phyloP scores from a whole-genome alignment of 139 green algal genomes.

The Chlorella sp. region DNA sequence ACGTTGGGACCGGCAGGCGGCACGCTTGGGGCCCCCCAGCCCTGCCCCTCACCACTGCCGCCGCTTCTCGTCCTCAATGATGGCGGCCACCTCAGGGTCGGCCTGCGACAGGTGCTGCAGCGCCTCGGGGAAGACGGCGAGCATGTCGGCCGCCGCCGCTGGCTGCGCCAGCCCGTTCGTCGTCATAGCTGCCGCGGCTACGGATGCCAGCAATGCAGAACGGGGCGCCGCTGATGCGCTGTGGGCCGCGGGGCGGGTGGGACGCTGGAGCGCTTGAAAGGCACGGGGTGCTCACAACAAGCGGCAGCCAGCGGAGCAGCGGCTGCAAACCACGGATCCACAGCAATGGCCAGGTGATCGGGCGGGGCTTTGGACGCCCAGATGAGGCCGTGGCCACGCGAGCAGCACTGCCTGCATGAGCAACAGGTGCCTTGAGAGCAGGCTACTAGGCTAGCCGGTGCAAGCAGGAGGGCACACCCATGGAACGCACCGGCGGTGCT shows the following conservation, averaged over 20 bases:
- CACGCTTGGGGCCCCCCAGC: not conserved
- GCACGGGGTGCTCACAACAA: no score
- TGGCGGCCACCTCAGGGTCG: conserved; percentile 88
- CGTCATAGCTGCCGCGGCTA: not conserved
- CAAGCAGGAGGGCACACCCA: not conserved
- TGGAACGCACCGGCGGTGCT: conserved; percentile 2
- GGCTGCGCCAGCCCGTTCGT: conserved; percentile 12
- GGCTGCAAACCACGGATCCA: no score
- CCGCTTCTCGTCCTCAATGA: conserved; percentile 95
- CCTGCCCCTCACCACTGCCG: conserved; percentile 80
- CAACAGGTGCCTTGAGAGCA: no score
- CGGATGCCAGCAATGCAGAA: not conserved
- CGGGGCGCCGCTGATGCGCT: not conserved
- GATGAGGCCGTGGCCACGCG: no score
- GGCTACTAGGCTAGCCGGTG: no score
- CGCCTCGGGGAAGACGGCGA: conserved; percentile 84
- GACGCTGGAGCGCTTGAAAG: no score
- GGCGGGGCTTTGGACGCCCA: no score
- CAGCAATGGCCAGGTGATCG: no score
- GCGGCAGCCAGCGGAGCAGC: no score
- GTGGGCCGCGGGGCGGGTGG: not conserved
- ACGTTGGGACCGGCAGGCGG: not conserved
- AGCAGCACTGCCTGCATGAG: no score
- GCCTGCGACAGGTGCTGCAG: conserved; percentile 73
- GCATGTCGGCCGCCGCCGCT: conserved; percentile 47